phyloP scores from a whole-genome alignment of 176 grass and related monocot species.

The maize (Zea mays) region Zm-B73-REFERENCE-NAM-5.0 NC_050099.1:114205501-114206000 shows the following conservation, averaged over 20 bases:
- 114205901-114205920: background rate
- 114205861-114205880: conserved; percentile 32
- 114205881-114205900: background rate
- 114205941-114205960: conserved; percentile 26
- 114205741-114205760: conserved; percentile 40
- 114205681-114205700: conserved; percentile 33
- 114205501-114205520: conserved; percentile 28
- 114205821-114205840: conserved; percentile 28
- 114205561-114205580: conserved; percentile 6
- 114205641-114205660: conserved; percentile 21
- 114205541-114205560: conserved; percentile 31
- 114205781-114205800: conserved; percentile 59
- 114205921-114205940: conserved; percentile 30
- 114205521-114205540: background rate
- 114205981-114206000: conserved; percentile 43
- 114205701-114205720: conserved; percentile 72
- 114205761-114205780: conserved; percentile 59
- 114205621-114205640: conserved; percentile 4
- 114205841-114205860: conserved; percentile 33
- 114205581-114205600: conserved; percentile 60
- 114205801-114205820: conserved; percentile 46
- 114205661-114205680: conserved; percentile 26
- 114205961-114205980: conserved; percentile 7
- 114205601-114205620: conserved; percentile 62
- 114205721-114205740: conserved; percentile 55